These are phyloP conservation scores for Alliaria petiolata DNA, from an alignment of 345 rosid genomes.

Conservation along the genomic window DNA sequence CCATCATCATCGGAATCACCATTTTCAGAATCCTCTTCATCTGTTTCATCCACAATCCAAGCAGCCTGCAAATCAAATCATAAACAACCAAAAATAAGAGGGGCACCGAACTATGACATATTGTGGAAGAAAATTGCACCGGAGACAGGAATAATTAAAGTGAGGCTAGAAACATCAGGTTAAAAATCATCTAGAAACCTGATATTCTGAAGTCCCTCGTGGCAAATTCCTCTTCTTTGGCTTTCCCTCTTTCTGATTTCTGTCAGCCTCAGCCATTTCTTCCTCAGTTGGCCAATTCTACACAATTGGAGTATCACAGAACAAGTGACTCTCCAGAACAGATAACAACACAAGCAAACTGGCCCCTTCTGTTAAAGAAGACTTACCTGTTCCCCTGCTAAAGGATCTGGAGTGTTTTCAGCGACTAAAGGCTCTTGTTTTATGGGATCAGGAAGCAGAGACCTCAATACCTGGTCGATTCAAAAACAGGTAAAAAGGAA, in stretches of 20 bases:
- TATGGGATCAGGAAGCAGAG: slow-evolving; percentile 56
- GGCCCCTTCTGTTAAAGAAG: not conserved
- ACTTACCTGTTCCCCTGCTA: slow-evolving; percentile 88
- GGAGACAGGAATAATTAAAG: not conserved
- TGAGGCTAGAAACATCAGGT: not conserved
- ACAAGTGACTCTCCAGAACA: not conserved
- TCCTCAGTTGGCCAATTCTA: slow-evolving; percentile 98
- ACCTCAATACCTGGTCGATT: slow-evolving; percentile 49
- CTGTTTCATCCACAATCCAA: slow-evolving; percentile 82
- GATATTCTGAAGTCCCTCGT: slow-evolving; percentile 91
- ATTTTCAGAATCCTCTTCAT: slow-evolving; percentile 56
- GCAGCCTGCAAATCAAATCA: slow-evolving; percentile 65
- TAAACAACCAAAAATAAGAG: not conserved
- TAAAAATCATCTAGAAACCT: slow-evolving; percentile 40
- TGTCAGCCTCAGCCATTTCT: slow-evolving; percentile 67
- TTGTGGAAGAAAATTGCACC: not conserved
- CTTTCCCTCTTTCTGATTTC: slow-evolving; percentile 50
- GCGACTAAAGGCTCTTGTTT: slow-evolving; percentile 70
- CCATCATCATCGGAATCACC: slow-evolving; percentile 52
- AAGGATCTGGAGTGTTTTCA: slow-evolving; percentile 83
- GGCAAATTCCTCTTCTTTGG: slow-evolving; percentile 65
- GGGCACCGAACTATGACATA: not conserved
- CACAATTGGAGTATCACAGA: slow-evolving; percentile 25
- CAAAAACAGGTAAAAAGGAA: slow-evolving; percentile 5
- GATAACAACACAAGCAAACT: slow-evolving; percentile 6